These are phyloP conservation scores for Trichoderma atroviride DNA, from an alignment of 2,329 filamentous ascomycete genomes.

Conservation along the genomic window DNA sequence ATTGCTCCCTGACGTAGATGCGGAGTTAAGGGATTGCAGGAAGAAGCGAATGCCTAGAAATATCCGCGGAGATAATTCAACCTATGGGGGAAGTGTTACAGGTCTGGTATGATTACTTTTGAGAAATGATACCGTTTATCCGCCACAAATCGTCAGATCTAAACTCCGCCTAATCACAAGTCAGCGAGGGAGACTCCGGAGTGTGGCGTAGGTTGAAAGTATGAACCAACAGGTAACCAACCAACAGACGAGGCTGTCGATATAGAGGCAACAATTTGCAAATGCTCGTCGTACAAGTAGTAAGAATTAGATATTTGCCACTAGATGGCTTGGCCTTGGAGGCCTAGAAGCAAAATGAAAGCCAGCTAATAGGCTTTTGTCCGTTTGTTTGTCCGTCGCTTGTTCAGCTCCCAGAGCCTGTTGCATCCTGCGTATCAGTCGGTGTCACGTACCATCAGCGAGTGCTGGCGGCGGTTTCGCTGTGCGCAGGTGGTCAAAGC, in stretches of 20 bases:
- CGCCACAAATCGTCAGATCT: background rate
- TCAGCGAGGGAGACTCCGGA: background rate
- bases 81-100: background rate
- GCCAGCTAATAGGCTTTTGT: background rate
- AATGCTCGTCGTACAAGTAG: background rate
- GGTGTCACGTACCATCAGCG: slow-evolving; percentile 11
- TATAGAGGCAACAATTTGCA: background rate
- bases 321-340: background rate
- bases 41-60: background rate
- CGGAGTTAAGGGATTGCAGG: background rate
- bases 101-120: background rate
- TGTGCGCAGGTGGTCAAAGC: background rate
- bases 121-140: background rate
- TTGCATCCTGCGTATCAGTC: slow-evolving; percentile 1
- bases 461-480: background rate
- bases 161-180: background rate
- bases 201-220: background rate
- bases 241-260: background rate
- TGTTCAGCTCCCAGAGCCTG: slow-evolving; percentile 8
- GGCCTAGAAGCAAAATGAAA: background rate
- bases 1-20: background rate
- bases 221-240: background rate
- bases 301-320: background rate
- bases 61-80: background rate
- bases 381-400: background rate